These are phyloP conservation scores for Alternaria incomplexa DNA, from an alignment of 2,329 filamentous ascomycete species.

Conservation along the genomic window DNA sequence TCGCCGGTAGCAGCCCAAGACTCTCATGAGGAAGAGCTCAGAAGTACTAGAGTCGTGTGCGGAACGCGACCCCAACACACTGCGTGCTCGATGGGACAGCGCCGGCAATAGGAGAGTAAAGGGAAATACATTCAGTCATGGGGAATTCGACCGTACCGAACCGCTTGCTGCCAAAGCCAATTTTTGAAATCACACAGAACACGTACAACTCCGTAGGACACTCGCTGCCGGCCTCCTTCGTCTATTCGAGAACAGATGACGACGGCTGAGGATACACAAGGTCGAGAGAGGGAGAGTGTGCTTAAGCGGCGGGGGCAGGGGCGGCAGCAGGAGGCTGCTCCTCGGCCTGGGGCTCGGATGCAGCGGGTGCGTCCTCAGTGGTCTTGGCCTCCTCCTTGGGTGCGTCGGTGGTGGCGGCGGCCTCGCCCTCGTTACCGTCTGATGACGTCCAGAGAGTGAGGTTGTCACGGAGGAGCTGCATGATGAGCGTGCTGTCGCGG, in stretches of 20 bases:
- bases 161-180: slow-evolving; percentile 50
- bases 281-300: slow-evolving; percentile 37
- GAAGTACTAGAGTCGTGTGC: slow-evolving; percentile 21
- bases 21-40: slow-evolving; percentile 34
- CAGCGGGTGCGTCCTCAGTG: slow-evolving; percentile 56
- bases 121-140: slow-evolving; percentile 50
- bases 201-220: slow-evolving; percentile 48
- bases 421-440: slow-evolving; percentile 80
- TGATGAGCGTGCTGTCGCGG: slow-evolving; percentile 98
- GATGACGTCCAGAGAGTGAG: slow-evolving; percentile 97
- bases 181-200: slow-evolving; percentile 48
- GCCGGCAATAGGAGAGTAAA: slow-evolving; percentile 35
- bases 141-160: slow-evolving; percentile 47
- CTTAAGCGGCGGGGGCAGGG: slow-evolving; percentile 43
- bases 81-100: slow-evolving; percentile 34
- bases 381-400: slow-evolving; percentile 69
- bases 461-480: slow-evolving; percentile 98
- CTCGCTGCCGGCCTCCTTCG: slow-evolving; percentile 45
- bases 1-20: slow-evolving; percentile 26
- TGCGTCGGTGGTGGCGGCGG: slow-evolving; percentile 61
- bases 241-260: slow-evolving; percentile 42
- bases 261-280: slow-evolving; percentile 43
- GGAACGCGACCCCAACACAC: slow-evolving; percentile 24
- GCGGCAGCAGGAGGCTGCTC: slow-evolving; percentile 40
- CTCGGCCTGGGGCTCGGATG: slow-evolving; percentile 41